Evolutionary conservation across 805 yeast genomes (phyloP), one percentile per base, ranked within the genome.

Genomic region (Nakazawaea ishiwadae): DNA sequence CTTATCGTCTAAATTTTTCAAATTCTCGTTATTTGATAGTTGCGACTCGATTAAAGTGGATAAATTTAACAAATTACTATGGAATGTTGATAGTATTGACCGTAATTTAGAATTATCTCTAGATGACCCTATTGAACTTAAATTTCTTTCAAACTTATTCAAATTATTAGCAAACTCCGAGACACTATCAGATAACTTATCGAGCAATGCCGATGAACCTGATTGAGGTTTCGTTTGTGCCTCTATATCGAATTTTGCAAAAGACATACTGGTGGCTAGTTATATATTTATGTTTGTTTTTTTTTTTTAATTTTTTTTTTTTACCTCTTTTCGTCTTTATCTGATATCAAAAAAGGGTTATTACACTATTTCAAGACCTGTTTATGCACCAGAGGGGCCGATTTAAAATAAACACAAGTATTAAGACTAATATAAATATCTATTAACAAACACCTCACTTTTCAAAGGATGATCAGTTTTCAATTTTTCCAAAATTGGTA

Each of bases 201-300:
- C 35, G 4, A 35, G 9, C 21, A 30, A 24, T 31, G 21, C 20
- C n/a, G n/a, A n/a, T n/a, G n/a, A n/a, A n/a, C n/a, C n/a, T n/a
- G n/a, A n/a, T n/a, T n/a, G n/a, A n/a, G n/a, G n/a, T n/a, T n/a
- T n/a, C n/a, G 50, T 62, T 47, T 75, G 79, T 1, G 79, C 73
- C 51, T 75, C 79, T 10, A 67, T 39, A 51, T 74, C 79, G 45
- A 60, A 63, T 42, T 72, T 71, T 31, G 79, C 79, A 62, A 75
- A 75, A 11, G 81, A 75, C 81, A 75, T 75, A 23, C 15, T 31
- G 11, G 18, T 10, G 9, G 16, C 7, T 18, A 23, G 19, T 4
- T 19, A 14, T 20, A 12, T 7, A 19, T 33, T n/a, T 12, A 8
- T 33, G 12, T 33, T 9, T 24, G 20, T 8, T 6, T n/a, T 7